phyloP scores from a whole-genome alignment of 306 rosid species.

The Begonia peltatifolia region DNA sequence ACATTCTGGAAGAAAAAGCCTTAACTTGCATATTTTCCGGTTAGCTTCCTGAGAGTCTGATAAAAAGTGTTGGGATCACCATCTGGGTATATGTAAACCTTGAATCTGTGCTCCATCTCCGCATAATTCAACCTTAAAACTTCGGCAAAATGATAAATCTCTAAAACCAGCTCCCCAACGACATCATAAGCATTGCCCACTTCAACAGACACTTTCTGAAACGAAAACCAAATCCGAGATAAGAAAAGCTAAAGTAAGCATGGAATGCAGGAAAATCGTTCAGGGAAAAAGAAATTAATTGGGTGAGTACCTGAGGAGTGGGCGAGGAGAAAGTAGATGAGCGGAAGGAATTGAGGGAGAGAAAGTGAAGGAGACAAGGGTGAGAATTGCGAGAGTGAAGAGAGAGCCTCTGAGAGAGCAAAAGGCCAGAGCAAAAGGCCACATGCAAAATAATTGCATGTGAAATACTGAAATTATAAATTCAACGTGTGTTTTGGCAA shows the following conservation, averaged over 20 bases:
- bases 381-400: conserved; percentile 56
- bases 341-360: conserved; percentile 41
- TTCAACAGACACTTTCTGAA: conserved; percentile 18
- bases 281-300: conserved; percentile 1
- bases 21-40: conserved; percentile 88
- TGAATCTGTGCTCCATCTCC: conserved; percentile 69
- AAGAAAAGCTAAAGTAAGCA: background rate
- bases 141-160: conserved; percentile 55
- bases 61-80: conserved; percentile 86
- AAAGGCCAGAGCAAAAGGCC: too few species aligned
- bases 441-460: too few species aligned
- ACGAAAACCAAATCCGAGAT: conserved; percentile 1
- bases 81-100: conserved; percentile 81
- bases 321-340: conserved; percentile 20
- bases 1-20: conserved; percentile 93
- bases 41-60: conserved; percentile 88
- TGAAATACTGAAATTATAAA: too few species aligned
- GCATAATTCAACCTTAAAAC: conserved; percentile 57
- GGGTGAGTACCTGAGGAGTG: conserved; percentile 22
- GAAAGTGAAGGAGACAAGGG: conserved; percentile 61
- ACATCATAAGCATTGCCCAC: conserved; percentile 6
- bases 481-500: too few species aligned
- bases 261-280: background rate
- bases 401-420: conserved; percentile 57
- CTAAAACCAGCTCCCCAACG: conserved; percentile 18